Evolutionary conservation across 768 basidiomycete species (phyloP).

Genomic region (Suillus hirtellus): DNA sequence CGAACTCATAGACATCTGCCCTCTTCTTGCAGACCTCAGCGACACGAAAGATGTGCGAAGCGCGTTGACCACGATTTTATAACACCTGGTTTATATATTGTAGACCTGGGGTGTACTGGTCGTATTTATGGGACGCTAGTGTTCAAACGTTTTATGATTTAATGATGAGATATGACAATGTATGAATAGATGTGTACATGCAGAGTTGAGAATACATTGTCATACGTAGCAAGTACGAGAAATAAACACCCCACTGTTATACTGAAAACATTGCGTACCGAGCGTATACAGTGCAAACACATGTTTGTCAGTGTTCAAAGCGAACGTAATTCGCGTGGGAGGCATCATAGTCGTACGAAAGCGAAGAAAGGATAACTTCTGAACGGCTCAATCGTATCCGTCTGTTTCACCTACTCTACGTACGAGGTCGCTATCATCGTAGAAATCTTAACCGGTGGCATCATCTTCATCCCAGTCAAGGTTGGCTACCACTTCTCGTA

Average conservation of each 20-base stretch:
- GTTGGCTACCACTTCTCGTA: conserved; percentile 10
- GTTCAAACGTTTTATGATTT: conserved; percentile 2
- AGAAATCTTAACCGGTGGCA: no score
- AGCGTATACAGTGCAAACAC: background rate
- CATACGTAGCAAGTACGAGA: background rate
- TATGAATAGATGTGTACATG: conserved; percentile 1
- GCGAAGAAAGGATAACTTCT: background rate
- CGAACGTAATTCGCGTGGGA: background rate
- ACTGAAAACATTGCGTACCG: background rate
- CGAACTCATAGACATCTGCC: conserved; percentile 67
- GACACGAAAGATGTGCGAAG: conserved; percentile 65
- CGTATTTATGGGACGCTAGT: background rate
- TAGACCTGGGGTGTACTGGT: background rate
- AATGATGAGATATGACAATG: background rate
- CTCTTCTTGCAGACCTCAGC: conserved; percentile 65
- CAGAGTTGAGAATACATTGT: conserved; percentile 1
- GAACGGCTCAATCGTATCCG: background rate
- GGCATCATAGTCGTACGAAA: background rate
- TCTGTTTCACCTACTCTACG: no score
- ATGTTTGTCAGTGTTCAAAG: background rate
- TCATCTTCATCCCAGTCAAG: conserved; percentile 3
- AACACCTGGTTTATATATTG: background rate
- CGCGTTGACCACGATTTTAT: conserved; percentile 45
- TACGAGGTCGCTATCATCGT: background rate
- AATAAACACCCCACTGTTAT: background rate